These are phyloP conservation scores for Calendula officinalis DNA, from an alignment of 129 eudicot genomes.

Conservation along the genomic window DNA sequence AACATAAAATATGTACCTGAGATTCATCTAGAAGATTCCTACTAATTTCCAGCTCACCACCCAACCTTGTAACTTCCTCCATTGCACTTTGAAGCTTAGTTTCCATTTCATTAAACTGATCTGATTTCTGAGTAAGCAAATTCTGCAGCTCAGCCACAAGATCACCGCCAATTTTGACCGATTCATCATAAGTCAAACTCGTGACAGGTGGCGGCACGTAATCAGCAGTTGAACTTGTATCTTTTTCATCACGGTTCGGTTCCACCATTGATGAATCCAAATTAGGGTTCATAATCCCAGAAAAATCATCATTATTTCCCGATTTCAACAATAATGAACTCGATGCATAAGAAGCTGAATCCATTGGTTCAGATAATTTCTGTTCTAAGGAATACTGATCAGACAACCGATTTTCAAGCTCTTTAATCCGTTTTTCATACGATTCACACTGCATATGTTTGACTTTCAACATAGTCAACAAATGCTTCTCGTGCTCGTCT, in stretches of 20 bases:
- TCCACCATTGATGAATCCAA: constrained; percentile 88
- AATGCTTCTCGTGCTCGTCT: constrained; percentile 55
- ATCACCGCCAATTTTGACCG: constrained; percentile 22
- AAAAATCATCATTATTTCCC: constrained; percentile 45
- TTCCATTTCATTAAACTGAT: background rate
- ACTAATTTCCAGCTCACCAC: constrained; percentile 50
- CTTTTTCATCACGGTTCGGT: constrained; percentile 67
- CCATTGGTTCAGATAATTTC: constrained; percentile 40
- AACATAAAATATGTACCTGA: constrained; percentile 40
- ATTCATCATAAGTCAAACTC: constrained; percentile 27
- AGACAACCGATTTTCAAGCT: constrained; percentile 59
- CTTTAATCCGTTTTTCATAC: constrained; percentile 61
- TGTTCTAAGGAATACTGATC: constrained; percentile 38
- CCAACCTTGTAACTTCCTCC: constrained; percentile 51
- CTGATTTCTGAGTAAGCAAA: constrained; percentile 11
- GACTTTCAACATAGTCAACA: constrained; percentile 41
- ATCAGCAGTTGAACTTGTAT: constrained; percentile 61
- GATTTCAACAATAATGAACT: constrained; percentile 46
- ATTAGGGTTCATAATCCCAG: constrained; percentile 52
- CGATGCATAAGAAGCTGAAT: constrained; percentile 52
- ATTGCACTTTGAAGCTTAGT: background rate
- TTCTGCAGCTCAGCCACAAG: constrained; percentile 43
- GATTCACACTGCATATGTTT: constrained; percentile 61
- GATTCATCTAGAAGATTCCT: constrained; percentile 62
- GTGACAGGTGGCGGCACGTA: constrained; percentile 45